Evolutionary conservation across 2,329 filamentous ascomycete genomes (phyloP).

Genomic region (Pezizomycotina sp.): DNA sequence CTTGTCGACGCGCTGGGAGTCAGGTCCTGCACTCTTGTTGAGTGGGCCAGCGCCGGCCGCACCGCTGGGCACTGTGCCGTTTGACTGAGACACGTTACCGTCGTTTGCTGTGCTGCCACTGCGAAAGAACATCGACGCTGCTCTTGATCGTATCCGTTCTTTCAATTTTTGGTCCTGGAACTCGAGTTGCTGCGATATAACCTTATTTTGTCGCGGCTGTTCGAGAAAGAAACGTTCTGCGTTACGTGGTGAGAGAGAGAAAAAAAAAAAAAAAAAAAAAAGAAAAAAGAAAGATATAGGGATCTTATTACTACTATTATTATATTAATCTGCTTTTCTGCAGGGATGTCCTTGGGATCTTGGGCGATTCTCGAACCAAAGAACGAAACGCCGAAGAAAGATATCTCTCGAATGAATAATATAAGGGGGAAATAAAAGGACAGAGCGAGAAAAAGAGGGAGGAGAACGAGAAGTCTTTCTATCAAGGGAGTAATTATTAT

Average conservation of each 20-base stretch:
- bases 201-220: background rate
- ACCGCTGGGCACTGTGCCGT: constrained; percentile 5
- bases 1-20: constrained; percentile 26
- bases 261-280: background rate
- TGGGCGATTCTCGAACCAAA: background rate
- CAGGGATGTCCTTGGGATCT: background rate
- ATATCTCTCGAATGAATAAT: background rate
- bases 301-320: background rate
- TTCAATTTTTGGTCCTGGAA: background rate
- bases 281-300: background rate
- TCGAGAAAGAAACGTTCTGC: background rate
- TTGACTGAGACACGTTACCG: background rate
- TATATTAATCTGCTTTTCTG: background rate
- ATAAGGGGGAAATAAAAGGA: background rate
- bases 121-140: background rate
- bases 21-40: constrained; percentile 14
- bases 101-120: background rate
- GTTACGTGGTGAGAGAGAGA: background rate
- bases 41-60: constrained; percentile 10
- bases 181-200: background rate
- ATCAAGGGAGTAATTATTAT: background rate
- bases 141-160: background rate
- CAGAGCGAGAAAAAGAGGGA: background rate
- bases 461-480: no score
- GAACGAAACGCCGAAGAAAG: background rate